Conservation (phyloP, 179 eudicot genomes). For the Gypsophila paniculata region DNA sequence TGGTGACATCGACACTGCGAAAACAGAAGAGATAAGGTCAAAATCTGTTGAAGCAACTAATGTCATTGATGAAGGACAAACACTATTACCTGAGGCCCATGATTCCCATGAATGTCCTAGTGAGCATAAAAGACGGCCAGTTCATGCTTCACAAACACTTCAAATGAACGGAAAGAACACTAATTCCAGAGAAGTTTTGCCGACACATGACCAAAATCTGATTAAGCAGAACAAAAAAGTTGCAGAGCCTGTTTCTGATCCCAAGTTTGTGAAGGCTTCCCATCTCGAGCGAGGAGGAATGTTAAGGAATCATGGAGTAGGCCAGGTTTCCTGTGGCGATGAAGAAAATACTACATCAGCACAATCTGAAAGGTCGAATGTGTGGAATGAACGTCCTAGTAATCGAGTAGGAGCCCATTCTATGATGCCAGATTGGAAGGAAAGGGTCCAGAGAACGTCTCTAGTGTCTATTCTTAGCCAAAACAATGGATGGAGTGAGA, state of each 20-base stretch:
- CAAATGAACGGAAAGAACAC: conserved; percentile 22
- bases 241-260: conserved; percentile 24
- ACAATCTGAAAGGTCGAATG: conserved; percentile 24
- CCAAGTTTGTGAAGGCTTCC: conserved; percentile 23
- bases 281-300: conserved; percentile 32
- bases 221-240: conserved; percentile 24
- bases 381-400: conserved; percentile 19
- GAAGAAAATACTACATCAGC: conserved; percentile 17
- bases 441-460: conserved; percentile 24
- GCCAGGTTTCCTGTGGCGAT: conserved; percentile 8
- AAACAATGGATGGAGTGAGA: conserved; percentile 27
- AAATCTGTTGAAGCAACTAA: conserved; percentile 30
- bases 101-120: conserved; percentile 26
- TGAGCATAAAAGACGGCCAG: conserved; percentile 21
- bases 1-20: conserved; percentile 20
- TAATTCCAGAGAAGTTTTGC: conserved; percentile 24
- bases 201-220: conserved; percentile 18
- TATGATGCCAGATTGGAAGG: conserved; percentile 25
- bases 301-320: conserved; percentile 19
- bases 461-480: conserved; percentile 20
- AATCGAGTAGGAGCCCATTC: conserved; percentile 23
- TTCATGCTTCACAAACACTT: conserved; percentile 24
- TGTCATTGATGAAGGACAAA: conserved; percentile 30
- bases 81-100: conserved; percentile 24
- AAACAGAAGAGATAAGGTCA: conserved; percentile 20